Evolutionary conservation across 495 filamentous ascomycete genomes (phyloP).

Genomic region (Rostrohypoxylon terebratum): DNA sequence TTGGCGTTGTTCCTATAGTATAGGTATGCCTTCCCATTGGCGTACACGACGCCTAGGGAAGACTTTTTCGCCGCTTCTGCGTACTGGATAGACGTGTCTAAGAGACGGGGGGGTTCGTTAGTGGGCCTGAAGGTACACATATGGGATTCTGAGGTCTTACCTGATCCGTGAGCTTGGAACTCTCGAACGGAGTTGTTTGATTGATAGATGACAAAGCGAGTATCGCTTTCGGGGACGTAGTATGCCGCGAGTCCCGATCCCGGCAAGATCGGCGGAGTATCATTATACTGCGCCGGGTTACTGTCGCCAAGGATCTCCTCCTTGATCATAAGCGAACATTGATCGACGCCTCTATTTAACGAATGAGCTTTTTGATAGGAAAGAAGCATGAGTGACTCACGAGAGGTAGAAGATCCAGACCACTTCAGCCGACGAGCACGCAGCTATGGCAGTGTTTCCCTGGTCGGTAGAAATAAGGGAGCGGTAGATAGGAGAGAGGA

Average conservation of each 20-base stretch:
- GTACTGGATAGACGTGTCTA: neutral
- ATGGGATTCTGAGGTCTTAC: neutral
- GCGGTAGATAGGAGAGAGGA: neutral
- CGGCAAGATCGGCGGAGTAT: neutral
- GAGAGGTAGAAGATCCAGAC: constrained; percentile 1
- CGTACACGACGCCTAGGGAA: neutral
- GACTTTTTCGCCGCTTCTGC: neutral
- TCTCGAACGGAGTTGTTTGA: neutral
- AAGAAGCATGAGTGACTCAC: neutral
- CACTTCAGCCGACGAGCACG: constrained; percentile 1
- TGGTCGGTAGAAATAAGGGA: neutral
- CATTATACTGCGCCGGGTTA: neutral
- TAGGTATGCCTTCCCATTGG: neutral
- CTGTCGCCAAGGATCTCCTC: constrained; percentile 1
- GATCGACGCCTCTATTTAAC: neutral
- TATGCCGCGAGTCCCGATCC: neutral
- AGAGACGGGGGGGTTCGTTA: neutral
- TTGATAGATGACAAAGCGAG: neutral
- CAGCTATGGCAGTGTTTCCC: neutral
- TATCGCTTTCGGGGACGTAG: neutral
- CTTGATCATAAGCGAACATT: neutral
- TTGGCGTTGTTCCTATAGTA: neutral
- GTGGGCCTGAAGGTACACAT: neutral
- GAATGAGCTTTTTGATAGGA: neutral
- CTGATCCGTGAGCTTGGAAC: neutral